Base-by-base conservation (phyloP, 768 basidiomycete genomes). In the Calocera cornea region DNA sequence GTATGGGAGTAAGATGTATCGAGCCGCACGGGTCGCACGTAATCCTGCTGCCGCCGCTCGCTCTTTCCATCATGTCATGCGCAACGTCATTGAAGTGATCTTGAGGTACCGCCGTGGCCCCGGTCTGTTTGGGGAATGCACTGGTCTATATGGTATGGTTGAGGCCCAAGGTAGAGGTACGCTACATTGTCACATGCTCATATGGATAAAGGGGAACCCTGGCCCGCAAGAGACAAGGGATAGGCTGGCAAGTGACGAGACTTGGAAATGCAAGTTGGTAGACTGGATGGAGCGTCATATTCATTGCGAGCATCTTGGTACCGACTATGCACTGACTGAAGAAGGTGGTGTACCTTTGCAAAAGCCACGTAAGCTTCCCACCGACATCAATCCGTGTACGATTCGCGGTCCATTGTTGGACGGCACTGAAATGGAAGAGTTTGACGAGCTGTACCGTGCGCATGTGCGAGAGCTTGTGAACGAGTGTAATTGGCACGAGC, bases 41-140 rank as follows among this genome's bases (percentile, higher is more conserved):
- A 79, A 83, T 71, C 81, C 82, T 0, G 66, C 68, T 2, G 68
- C 78, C 0, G 78, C 77, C 0, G 77, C 79, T 0, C 69, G 76
- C n/a, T 82, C 81, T 70, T 82, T 82, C 67, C 71, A 81, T 70
- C 67, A 77, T 0, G 78, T 77, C 27, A 80, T 82, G 71, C 71
- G 75, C 19, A 72, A 74, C 0, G 79, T 82, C 67, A 73, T 80
- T 19, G 16, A 50, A 0, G 40, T 69, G n/a, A 8, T 80, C 0
- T 66, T 81, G 0, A 69, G 71, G 0, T 77, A 34, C 67, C 69
- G 76, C 27, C 22, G 65, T 0, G 54, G 70, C 8, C 1, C 69
- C 1, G 78, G 81, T 0, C 50, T 80, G 0, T 67, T 81, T 0
- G 80, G 81, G 0, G 2, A 54, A 1, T 72, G 76, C 0, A 75